Evolutionary conservation across 2,329 filamentous ascomycete species (phyloP).

Genomic region (Arthrinium puccinioides): DNA sequence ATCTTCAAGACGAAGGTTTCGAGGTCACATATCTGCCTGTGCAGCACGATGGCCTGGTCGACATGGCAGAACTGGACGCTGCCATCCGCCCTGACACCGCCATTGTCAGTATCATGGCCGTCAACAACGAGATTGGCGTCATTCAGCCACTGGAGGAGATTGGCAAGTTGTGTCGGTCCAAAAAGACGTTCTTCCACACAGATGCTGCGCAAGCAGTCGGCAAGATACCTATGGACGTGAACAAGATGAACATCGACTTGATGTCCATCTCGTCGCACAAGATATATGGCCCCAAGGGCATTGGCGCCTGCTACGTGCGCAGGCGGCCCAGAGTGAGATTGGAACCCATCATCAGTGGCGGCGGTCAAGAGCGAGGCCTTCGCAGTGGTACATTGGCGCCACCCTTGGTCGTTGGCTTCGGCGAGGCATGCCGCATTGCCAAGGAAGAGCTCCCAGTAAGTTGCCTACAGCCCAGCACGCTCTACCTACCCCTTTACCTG

Average conservation of each 20-base stretch:
- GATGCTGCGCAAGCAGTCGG: constrained; percentile 97
- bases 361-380: constrained; percentile 91
- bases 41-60: constrained; percentile 75
- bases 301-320: constrained; percentile 93
- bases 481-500: constrained; percentile 47
- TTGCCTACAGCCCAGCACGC: constrained; percentile 17
- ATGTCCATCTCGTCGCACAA: constrained; percentile 99
- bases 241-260: constrained; percentile 94
- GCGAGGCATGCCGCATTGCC: constrained; percentile 89
- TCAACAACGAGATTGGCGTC: constrained; percentile 99
- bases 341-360: constrained; percentile 92
- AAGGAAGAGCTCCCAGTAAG: constrained; percentile 85
- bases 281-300: constrained; percentile 95
- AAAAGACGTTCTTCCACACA: constrained; percentile 97
- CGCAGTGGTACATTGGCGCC: constrained; percentile 92
- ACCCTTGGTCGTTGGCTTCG: constrained; percentile 83
- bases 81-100: constrained; percentile 88
- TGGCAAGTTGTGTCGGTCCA: constrained; percentile 80
- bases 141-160: constrained; percentile 94
- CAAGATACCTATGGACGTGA: constrained; percentile 94
- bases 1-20: constrained; percentile 94
- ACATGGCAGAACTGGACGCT: constrained; percentile 75
- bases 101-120: constrained; percentile 94
- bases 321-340: constrained; percentile 87
- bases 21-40: constrained; percentile 97